Base-by-base conservation (phyloP, 345 rosid species). In the Bretschneidera sinensis region DNA sequence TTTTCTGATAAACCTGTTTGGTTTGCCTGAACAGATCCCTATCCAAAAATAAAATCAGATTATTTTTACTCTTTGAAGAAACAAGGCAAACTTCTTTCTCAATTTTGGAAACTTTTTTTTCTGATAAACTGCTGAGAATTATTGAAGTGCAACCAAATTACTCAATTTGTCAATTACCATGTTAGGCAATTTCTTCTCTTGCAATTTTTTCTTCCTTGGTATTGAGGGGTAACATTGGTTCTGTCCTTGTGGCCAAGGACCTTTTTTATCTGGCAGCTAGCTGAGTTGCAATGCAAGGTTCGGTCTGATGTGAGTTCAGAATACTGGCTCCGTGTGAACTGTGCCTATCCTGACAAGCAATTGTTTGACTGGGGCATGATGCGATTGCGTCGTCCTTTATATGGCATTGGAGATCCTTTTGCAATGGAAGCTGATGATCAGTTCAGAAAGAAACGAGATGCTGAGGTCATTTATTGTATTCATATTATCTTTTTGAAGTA, bases 281-380 rank as follows among this genome's bases (percentile, higher is more conserved):
- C n/a, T n/a, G n/a, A n/a, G n/a, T 74, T 88, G 81, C 99, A 95
- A 71, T 69, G 69, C 23, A 86, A 86, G 77, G 89, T 91, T 66
- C 89, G 94, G 20, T 64, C 81, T 35, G 81, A 84, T 69, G 87
- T 91, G 53, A 91, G 89, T 81, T 83, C 97, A 25, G 97, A 95
- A 64, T 82, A 78, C 59, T 91, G 89, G 96, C 89, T 95, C 24
- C 96, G 79, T 21, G 2, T 74, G 74, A 79, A 79, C 57, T 91
- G 99, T 78, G 71, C 82, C 23, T 72, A 60, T 81, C 83, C 82
- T 24, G 85, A 85, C 60, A 85, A 74, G 69, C 91, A 85, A 56
- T 64, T 95, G 58, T 91, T 79, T 80, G 96, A 95, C 77, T 95
- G 99, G 99, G 96, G 95, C 47, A 83, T 85, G 95, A 82, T 83